Percentiles rank a stretch among this genome's conserved stretches.
Evolutionary conservation across 257 asterid genomes (phyloP).

Genomic region (Solanum pennellii): DNA sequence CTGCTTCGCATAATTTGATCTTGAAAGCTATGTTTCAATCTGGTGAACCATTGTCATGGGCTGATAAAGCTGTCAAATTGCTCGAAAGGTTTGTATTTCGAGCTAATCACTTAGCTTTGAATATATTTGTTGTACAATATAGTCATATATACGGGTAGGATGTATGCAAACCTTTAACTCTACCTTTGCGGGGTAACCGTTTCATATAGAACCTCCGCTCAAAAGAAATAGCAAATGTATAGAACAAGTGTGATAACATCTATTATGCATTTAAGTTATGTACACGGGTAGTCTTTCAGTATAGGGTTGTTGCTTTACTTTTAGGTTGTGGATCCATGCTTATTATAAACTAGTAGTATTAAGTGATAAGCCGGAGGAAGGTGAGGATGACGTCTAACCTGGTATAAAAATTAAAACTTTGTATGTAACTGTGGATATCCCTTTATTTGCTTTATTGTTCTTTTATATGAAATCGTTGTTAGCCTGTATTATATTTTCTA

Average conservation of each 20-base stretch:
- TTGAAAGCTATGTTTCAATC: constrained; percentile 60
- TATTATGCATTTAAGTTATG: background rate
- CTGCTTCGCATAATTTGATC: constrained; percentile 72
- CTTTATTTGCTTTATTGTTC: background rate
- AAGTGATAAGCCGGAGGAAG: no score
- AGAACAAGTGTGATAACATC: background rate
- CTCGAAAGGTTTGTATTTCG: constrained; percentile 52
- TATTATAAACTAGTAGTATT: background rate
- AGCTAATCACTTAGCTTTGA: background rate
- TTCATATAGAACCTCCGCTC: background rate
- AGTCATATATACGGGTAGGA: background rate
- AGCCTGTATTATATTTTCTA: background rate
- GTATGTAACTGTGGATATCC: background rate
- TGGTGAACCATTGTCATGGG: constrained; percentile 15
- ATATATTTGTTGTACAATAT: background rate
- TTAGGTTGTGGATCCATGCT: background rate
- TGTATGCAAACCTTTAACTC: background rate
- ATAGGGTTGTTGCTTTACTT: background rate
- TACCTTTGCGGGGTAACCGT: background rate
- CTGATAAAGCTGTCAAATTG: constrained; percentile 45
- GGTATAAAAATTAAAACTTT: background rate
- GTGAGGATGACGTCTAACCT: no score
- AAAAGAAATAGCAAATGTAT: background rate
- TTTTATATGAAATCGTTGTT: background rate
- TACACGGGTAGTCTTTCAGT: background rate